phyloP scores from a whole-genome alignment of 108 stramenopile species.

The Cyclotella kingstonii region DNA sequence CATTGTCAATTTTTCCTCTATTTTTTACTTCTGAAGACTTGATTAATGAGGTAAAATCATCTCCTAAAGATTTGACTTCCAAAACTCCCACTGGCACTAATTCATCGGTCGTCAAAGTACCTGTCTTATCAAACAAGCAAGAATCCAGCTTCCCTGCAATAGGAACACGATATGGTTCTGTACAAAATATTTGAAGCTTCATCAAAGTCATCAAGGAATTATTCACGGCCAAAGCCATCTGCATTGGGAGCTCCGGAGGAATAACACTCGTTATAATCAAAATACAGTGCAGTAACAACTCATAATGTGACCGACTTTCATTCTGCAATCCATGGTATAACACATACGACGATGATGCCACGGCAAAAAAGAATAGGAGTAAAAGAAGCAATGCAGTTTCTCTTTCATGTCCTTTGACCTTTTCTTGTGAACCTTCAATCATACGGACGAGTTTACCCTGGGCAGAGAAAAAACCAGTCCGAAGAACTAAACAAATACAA shows the following conservation, averaged over 20 bases:
- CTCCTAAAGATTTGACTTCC: constrained; percentile 12
- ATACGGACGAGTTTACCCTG: constrained; percentile 97
- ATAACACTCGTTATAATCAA: constrained; percentile 95
- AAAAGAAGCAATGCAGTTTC: constrained; percentile 90
- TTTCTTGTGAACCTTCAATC: constrained; percentile 98
- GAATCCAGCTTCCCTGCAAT: constrained; percentile 93
- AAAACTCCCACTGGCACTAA: constrained; percentile 93
- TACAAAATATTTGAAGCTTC: constrained; percentile 96
- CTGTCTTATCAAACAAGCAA: constrained; percentile 98
- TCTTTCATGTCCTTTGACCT: constrained; percentile 89
- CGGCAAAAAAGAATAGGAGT: constrained; percentile 92
- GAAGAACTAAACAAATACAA: constrained; percentile 88
- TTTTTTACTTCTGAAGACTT: constrained; percentile 28
- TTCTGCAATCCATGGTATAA: constrained; percentile 88
- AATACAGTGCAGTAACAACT: constrained; percentile 93
- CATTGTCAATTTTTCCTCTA: constrained; percentile 40
- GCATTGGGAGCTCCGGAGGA: constrained; percentile 96
- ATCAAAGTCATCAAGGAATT: constrained; percentile 95
- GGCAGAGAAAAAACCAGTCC: constrained; percentile 96
- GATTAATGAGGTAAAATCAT: constrained; percentile 6
- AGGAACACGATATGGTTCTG: constrained; percentile 94
- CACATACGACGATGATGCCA: constrained; percentile 91
- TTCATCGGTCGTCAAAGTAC: constrained; percentile 96
- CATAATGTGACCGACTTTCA: constrained; percentile 87
- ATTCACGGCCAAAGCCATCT: constrained; percentile 98